phyloP scores from a whole-genome alignment of 306 rosid species.

The Ziziphus jujuba region DNA sequence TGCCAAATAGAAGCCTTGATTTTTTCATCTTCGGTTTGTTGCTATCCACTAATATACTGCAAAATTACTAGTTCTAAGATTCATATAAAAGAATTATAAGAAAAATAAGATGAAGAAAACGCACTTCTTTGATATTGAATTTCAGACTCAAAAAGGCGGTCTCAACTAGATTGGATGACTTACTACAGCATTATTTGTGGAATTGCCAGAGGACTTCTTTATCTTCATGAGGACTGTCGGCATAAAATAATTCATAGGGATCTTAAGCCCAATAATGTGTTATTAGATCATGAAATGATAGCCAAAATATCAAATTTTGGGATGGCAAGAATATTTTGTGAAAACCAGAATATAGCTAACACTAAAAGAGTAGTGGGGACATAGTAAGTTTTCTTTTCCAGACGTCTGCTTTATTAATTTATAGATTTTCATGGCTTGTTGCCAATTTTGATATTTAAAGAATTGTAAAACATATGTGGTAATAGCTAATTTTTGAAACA shows the following conservation, averaged over 20 bases:
- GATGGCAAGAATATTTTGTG: constrained; percentile 54
- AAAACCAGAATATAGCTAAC: constrained; percentile 43
- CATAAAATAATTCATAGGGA: constrained; percentile 57
- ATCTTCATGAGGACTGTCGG: constrained; percentile 59
- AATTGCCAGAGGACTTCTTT: constrained; percentile 49
- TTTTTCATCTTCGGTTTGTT: constrained; percentile 52
- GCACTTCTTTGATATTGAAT: neutral
- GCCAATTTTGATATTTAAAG: no score
- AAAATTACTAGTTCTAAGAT: neutral
- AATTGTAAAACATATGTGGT: neutral
- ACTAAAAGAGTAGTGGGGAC: constrained; percentile 66
- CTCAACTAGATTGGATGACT: constrained; percentile 43
- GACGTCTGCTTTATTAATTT: neutral
- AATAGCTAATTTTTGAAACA: constrained; percentile 12
- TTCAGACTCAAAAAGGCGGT: constrained; percentile 40
- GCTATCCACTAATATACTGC: neutral
- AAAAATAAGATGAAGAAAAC: neutral
- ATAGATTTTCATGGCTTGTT: no score
- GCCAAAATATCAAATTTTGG: constrained; percentile 67
- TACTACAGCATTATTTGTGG: constrained; percentile 40
- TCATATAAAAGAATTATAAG: neutral
- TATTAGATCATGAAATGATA: constrained; percentile 43
- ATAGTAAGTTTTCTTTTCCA: constrained; percentile 28
- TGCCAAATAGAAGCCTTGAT: constrained; percentile 68
- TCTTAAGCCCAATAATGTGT: constrained; percentile 54